Percentiles rank a stretch among this genome's conserved stretches.
Conservation (phyloP, 345 rosid genomes). For the Melastoma malabathricum region DNA sequence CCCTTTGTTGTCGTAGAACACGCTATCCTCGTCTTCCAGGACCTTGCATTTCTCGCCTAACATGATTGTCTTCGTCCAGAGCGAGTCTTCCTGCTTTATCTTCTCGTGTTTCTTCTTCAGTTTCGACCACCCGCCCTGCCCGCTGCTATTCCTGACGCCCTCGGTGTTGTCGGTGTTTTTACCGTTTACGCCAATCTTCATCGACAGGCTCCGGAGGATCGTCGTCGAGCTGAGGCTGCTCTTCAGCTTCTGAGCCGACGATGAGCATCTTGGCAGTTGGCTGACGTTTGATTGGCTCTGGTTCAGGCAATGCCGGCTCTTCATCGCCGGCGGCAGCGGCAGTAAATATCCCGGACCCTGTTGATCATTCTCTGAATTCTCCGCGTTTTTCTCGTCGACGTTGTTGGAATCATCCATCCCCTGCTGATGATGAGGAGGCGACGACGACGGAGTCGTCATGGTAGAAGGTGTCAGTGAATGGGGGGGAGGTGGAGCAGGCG, state of each 20-base stretch:
- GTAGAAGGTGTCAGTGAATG: too few relatives aligned
- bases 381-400: not conserved
- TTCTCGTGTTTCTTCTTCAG: slow-evolving; percentile 17
- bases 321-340: slow-evolving; percentile 34
- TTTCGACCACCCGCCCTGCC: slow-evolving; percentile 21
- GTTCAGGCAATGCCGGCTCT: not conserved
- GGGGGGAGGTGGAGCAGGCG: too few relatives aligned
- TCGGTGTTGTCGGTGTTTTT: not conserved
- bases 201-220: slow-evolving; percentile 2
- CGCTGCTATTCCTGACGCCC: slow-evolving; percentile 5
- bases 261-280: slow-evolving; percentile 9
- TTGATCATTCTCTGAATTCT: not conserved
- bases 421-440: not conserved
- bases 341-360: slow-evolving; percentile 6
- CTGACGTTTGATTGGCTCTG: not conserved
- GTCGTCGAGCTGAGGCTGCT: slow-evolving; percentile 14
- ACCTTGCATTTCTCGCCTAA: slow-evolving; percentile 57
- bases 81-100: slow-evolving; percentile 30
- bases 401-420: not conserved
- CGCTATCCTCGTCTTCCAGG: slow-evolving; percentile 26
- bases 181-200: not conserved
- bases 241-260: slow-evolving; percentile 6
- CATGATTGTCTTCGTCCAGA: slow-evolving; percentile 50
- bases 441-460: not conserved
- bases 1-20: slow-evolving; percentile 23